Base-by-base conservation (phyloP, 2,329 filamentous ascomycete species). In the Beauveria sp. region DNA sequence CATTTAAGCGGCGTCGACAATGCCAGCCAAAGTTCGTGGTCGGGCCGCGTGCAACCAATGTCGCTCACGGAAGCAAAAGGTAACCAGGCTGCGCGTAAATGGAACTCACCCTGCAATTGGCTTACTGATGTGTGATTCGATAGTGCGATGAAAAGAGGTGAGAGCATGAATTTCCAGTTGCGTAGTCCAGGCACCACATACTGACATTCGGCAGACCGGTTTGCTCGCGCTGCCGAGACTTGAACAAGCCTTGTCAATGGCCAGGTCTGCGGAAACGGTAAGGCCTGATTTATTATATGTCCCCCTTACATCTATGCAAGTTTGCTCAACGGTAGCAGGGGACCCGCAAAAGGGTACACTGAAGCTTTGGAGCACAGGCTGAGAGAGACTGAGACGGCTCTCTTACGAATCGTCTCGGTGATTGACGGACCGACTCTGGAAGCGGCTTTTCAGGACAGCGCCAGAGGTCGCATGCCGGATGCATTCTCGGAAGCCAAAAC, bases 301-400 rank as follows among this genome's bases (percentile, higher is more conserved):
- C 1, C 31, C 31, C 6, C 31, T 8, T 20, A 16, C 3, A 24
- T 16, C 26, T 18, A 28, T 40, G 16, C 18, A 31, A 3, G 20
- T 8, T 20, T 40, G 49, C 26, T 22, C 49, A 14, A 31, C 49
- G 56, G 42, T 48, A n/a, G 28, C 43, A 79, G 77, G 56, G 77
- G 77, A 1, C 77, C 77, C 7, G 73, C 76, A n/a, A 79, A 79
- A 64, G 77, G 77, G 8, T 78, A 79, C 57, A 72, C 75, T 20
- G 77, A 79, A 66, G 73, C 74, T 18, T 65, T 79, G 20, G 76
- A 79, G 52, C 69, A 75, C 26, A 71, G 77, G 43, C 70, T 79
- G 1, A 70, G 73, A 50, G 72, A 76, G 52, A 77, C 76, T 0
- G 77, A 79, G 63, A 69, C 65, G 1, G 69, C 74, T 16, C 67